Evolutionary conservation across 768 basidiomycete species (phyloP), one percentile per base, ranked within the genome.

Genomic region (Cyclocybe aegerita): DNA sequence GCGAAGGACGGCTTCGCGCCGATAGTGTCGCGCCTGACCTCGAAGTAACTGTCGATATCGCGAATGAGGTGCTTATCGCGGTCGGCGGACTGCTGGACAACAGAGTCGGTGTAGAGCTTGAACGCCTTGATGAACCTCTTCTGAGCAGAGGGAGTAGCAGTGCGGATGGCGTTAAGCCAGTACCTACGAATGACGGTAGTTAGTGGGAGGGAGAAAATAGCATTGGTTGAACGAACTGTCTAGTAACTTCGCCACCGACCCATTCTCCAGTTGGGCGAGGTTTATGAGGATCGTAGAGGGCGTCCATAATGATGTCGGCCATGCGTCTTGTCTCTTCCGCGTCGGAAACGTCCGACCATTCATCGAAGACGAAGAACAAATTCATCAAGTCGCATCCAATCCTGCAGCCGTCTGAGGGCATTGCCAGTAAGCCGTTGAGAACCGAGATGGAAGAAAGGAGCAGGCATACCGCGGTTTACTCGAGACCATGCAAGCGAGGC

Each of bases 321-420:
- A 66, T 64, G 10, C 57, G 38, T 3, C 62, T 65, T 7, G 69
- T 76, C 11, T 60, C 66, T 0, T 65, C 43, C 0, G 58, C 64
- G 17, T 63, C 51, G 0, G 65, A 66, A 4, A 69, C 58, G 59
- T 82, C 81, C 4, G 77, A 72, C 52, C 74, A 70, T 53, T 79
- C 76, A 58, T 82, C 80, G 51, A 78, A 66, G 38, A 78, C 52
- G 52, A 78, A 80, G 54, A 77, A 70, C 4, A 79, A 53, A 17
- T 76, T 71, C 76, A 82, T 79, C 46, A 81, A 60, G 50, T 81
- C 79, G 47, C 78, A 59, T 7, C 56, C 50, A 8, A 59, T 55
- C 8, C 60, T 56, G 3, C 59, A 56, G 33, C 57, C 54, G 0
- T 55, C 58, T 62, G 11, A 30, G 30, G 33, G 3, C 12, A 12